These are phyloP conservation scores for Crithidia bombi DNA, from an alignment of 208 protist species.

Conservation along the genomic window DNA sequence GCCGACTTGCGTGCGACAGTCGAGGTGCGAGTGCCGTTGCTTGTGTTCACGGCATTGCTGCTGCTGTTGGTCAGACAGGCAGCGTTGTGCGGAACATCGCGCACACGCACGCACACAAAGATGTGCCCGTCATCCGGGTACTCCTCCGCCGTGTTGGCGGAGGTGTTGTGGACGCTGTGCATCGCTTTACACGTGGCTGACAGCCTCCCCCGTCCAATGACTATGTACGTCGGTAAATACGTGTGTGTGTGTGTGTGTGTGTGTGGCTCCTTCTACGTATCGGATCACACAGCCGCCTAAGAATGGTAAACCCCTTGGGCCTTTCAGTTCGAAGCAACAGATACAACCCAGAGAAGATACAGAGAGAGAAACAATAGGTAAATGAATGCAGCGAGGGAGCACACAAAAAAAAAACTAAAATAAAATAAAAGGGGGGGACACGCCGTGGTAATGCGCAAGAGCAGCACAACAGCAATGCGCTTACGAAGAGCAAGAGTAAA, in stretches of 20 bases:
- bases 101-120: slow-evolving; percentile 76
- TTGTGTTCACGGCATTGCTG: slow-evolving; percentile 23
- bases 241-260: no score
- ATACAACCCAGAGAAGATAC: no score
- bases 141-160: background rate
- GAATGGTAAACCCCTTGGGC: no score
- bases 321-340: no score
- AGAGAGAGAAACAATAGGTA: background rate
- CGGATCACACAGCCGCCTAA: no score
- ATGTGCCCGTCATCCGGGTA: slow-evolving; percentile 82
- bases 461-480: no score
- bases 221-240: no score
- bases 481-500: no score
- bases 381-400: background rate
- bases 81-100: slow-evolving; percentile 48
- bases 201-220: no score
- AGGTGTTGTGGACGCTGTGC: no score
- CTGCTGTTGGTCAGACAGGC: slow-evolving; percentile 26
- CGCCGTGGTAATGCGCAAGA: no score
- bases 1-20: slow-evolving; percentile 14
- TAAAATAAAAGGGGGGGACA: background rate
- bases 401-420: background rate
- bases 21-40: slow-evolving; percentile 14
- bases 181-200: background rate
- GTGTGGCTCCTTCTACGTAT: background rate